Percentiles rank a stretch among this genome's conserved stretches.
These are phyloP conservation scores for Colletotrichum tamarilloi DNA, from an alignment of 2,329 filamentous ascomycete genomes.

Conservation along the genomic window DNA sequence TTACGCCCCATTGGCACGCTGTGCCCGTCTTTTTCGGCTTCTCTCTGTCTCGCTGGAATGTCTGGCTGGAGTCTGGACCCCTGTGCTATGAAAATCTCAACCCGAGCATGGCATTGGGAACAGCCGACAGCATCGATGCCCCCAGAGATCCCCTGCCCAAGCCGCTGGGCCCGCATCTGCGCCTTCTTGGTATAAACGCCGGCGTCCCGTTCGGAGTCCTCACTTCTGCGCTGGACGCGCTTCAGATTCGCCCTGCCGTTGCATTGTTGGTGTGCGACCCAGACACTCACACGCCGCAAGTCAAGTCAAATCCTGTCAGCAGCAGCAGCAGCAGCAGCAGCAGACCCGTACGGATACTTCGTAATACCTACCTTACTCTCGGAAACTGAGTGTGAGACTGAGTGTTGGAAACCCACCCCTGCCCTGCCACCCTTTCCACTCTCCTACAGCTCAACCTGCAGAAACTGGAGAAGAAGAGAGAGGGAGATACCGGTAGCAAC, in stretches of 20 bases:
- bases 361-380: not conserved
- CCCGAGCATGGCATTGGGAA: not conserved
- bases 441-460: not conserved
- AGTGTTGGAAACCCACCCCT: conserved; percentile 19
- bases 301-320: not conserved
- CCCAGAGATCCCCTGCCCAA: conserved; percentile 30
- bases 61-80: not conserved
- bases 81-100: conserved; percentile 23
- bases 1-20: not conserved
- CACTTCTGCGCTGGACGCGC: conserved; percentile 11
- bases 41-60: not conserved
- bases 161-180: conserved; percentile 24
- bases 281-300: not conserved
- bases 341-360: conserved; percentile 3
- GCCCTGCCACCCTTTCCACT: conserved; percentile 11
- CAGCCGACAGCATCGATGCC: conserved; percentile 8
- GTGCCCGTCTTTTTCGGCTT: not conserved
- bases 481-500: not conserved
- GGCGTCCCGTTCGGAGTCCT: conserved; percentile 21
- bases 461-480: not conserved
- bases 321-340: not conserved
- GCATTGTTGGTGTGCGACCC: conserved; percentile 20
- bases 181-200: conserved; percentile 35
- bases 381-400: not conserved
- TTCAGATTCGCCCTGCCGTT: conserved; percentile 12